Base-by-base conservation (phyloP, 805 yeast species). In the Zygotorulaspora chibaensis region DNA sequence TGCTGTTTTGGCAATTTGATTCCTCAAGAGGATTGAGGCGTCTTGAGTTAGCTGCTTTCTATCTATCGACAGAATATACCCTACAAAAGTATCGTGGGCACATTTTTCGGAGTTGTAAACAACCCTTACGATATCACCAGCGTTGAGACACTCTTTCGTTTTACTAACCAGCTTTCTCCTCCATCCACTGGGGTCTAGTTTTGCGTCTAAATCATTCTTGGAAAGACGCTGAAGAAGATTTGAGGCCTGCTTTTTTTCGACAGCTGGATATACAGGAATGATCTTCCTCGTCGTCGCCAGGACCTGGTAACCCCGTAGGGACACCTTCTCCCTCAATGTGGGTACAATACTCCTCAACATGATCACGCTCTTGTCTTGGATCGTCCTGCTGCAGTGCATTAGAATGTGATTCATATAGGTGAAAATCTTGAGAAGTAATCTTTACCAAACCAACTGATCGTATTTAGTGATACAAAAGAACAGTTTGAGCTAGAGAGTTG, bases 41-140 rank as follows among this genome's bases (percentile, higher is more conserved):
- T 86, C 88, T 42, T 63, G 66, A 12, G 48, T 38, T 36, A 85
- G 68, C 33, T 80, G 82, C 51, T 80, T 75, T 61, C 90, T 77
- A 60, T 84, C 84, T 46, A 89, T 74, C 43, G 86, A 89, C 44
- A 91, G 69, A 1, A 89, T 79, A 63, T 83, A 83, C 4, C 98
- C 99, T 17, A 80, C 73, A 52, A 87, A 83, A 20, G 78, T 77
- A 44, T 83, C 79, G 62, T 83, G 79, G 3, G 69, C 56, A 51
- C 78, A 66, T 46, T 78, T 73, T 12, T 68, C 66, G 55, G 79
- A 79, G 57, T 74, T 74, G 62, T 85, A 88, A 27, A 80, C 78
- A 3, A 90, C 84, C 51, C 85, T 79, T 31, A 90, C 80, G 25
- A 87, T 73, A 62, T 90, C 97, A 11, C 96, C 97, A 0, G 95